phyloP scores from a whole-genome alignment of 2,329 filamentous ascomycete genomes.

The Trichoderma cornu-damae region DNA sequence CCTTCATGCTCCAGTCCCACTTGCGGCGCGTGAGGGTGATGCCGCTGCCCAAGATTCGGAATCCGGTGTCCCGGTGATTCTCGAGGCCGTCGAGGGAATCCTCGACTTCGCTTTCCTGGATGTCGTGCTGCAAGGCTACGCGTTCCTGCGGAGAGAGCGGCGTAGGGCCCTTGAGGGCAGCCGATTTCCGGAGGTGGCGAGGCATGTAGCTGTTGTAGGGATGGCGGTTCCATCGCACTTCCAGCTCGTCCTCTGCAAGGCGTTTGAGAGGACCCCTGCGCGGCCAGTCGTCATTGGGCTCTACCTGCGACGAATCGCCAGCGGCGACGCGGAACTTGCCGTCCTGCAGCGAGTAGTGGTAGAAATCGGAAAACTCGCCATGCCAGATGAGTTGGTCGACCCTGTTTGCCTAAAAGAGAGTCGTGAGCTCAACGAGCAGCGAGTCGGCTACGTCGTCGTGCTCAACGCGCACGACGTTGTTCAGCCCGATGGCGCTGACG shows the following conservation, averaged over 20 bases:
- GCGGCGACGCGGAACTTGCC: background rate
- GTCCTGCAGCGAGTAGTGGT: background rate
- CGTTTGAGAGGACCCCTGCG: background rate
- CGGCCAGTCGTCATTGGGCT: too few relatives aligned
- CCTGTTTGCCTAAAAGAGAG: constrained; percentile 15
- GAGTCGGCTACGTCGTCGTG: background rate
- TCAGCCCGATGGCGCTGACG: constrained; percentile 16
- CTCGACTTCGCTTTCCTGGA: constrained; percentile 17
- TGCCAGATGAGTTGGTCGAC: background rate
- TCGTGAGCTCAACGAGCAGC: constrained; percentile 23
- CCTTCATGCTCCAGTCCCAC: constrained; percentile 20
- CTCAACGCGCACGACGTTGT: constrained; percentile 13
- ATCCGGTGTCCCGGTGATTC: constrained; percentile 8
- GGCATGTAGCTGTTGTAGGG: constrained; percentile 17
- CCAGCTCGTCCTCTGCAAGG: background rate
- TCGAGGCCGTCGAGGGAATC: constrained; percentile 16
- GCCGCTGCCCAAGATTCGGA: constrained; percentile 21
- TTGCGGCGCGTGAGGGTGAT: constrained; percentile 20
- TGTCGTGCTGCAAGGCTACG: constrained; percentile 16
- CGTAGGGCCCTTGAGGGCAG: background rate
- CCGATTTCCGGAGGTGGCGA: background rate
- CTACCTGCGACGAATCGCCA: background rate
- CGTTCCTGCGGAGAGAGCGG: background rate
- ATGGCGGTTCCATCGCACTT: background rate
- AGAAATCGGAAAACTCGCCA: background rate